Base-by-base conservation (phyloP, 768 basidiomycete genomes). In the Plicaturopsis crispa region DNA sequence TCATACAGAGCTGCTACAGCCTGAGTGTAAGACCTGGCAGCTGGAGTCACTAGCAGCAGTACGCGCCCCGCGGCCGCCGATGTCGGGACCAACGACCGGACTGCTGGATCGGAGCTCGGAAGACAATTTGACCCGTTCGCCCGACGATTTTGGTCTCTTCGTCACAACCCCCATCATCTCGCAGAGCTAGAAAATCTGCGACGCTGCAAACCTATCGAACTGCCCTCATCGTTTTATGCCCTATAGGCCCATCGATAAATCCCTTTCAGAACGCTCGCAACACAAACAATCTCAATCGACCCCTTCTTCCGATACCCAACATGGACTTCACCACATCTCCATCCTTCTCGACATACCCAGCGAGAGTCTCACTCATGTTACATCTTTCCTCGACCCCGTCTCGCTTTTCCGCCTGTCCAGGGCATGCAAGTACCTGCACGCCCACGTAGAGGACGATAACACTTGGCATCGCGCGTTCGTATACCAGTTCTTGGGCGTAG, bases 391-490 rank as follows among this genome's bases (percentile, higher is more conserved):
- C 38, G 66, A 76, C 48, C 84, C 84, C 1, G 67, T 63, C 1
- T 67, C 75, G 3, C 72, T 91, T 23, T 53, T 78, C 31, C 59
- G 69, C 2, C 73, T 91, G 47, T 67, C 69, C 16, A 53, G 59
- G 47, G 75, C 79, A 42, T 71, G 69, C 58, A 61, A 55, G 33
- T 52, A 50, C 42, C 66, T 87, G 40, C 65, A 70, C 52, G 62
- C 69, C 45, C 85, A 87, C 69, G 62, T 87, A 68, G 71, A 71
- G 39, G 71, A 84, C 49, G 87, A 91, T 43, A 79, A 75, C 50
- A 88, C 84, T 24, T 91, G 87, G 87, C 69, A 73, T 36, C 65
- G 75, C 16, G 87, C 88, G 20, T 86, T 85, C 56, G 62, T 78
- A 44, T 72, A 66, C 37, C 79, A 80, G 53, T 78, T 77, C 51